Base-by-base conservation (phyloP, 1,284 basidiomycete genomes). In the Papiliotrema nemorosa region DNA sequence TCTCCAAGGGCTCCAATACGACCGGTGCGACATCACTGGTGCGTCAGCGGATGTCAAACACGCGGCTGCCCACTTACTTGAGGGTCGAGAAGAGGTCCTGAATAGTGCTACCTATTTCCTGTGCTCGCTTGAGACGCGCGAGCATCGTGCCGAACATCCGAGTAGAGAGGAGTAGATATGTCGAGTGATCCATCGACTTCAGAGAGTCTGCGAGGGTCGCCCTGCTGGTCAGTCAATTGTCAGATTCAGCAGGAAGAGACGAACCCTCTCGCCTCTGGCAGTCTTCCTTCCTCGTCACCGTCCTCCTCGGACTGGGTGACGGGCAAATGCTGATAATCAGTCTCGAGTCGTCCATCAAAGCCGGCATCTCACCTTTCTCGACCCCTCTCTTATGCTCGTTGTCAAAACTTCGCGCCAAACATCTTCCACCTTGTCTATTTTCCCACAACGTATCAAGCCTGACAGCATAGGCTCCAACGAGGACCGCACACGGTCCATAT, bases 371-470 rank as follows among this genome's bases (percentile, higher is more conserved):
- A 74, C 74, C 55, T 73, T 69, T 55, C 73, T 64, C n/a, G 89
- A 76, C 27, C 84, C 78, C 14, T 80, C 79, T 53, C 81, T 77
- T 21, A 93, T 78, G 51, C 87, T 84, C 10, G 75, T 75, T 51
- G 90, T 76, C 10, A 86, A 86, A 1, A 82, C 81, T 40, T 88
- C 85, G 57, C 87, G 78, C 87, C 91, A 97, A 13, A 84, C 82
- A 2, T 79, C 62, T 14, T 85, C 77, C 0, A 87, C 82, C 44
- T 84, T 82, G 34, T 85, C 85, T 34, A 89, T 71, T 5, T 85
- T 85, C 26, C 82, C 82, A 2, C 90, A 90, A 52, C 87, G 80
- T 16, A 84, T 73, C 34, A 97, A 78, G 1, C 88, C 88, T 26
- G 84, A 78, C 22, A 96, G 70, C 44, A 92, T 71, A 0, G 89